These are phyloP conservation scores for Gaeumannomyces sp. DNA, from an alignment of 2,329 filamentous ascomycete species.

Conservation along the genomic window DNA sequence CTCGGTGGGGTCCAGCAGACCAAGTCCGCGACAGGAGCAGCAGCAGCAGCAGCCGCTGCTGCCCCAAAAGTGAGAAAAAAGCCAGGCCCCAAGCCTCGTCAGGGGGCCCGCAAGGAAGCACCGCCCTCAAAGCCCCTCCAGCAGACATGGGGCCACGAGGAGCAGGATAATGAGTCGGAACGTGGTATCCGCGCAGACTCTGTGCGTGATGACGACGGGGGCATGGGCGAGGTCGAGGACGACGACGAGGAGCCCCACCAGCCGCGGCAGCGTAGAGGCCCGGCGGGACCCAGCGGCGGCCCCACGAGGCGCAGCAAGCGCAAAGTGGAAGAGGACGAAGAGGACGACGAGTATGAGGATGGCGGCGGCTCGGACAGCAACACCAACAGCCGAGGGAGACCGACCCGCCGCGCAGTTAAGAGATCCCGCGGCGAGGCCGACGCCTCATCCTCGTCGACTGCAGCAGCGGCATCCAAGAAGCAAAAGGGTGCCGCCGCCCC, in stretches of 20 bases:
- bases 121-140: conserved; percentile 7
- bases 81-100: conserved; percentile 7
- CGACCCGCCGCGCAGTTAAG: background rate
- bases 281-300: background rate
- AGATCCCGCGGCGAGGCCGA: background rate
- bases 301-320: conserved; percentile 12
- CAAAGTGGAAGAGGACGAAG: conserved; percentile 9
- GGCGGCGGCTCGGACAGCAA: conserved; percentile 7
- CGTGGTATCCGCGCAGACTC: background rate
- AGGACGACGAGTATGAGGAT: conserved; percentile 7
- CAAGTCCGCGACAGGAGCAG: conserved; percentile 11
- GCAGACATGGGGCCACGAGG: background rate
- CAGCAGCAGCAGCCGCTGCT: background rate
- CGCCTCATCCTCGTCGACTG: background rate
- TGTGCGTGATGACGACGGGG: conserved; percentile 16
- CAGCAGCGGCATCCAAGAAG: background rate
- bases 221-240: background rate
- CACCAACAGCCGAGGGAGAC: background rate
- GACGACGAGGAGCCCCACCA: conserved; percentile 4
- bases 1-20: background rate
- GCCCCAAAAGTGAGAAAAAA: conserved; percentile 7
- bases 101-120: conserved; percentile 1
- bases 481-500: conserved; percentile 1
- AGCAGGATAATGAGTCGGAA: background rate
- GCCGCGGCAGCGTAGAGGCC: background rate